Evolutionary conservation across 202 grass and related monocot species (phyloP), one percentile per base, ranked within the genome.

Genomic region (Setaria italica): DNA sequence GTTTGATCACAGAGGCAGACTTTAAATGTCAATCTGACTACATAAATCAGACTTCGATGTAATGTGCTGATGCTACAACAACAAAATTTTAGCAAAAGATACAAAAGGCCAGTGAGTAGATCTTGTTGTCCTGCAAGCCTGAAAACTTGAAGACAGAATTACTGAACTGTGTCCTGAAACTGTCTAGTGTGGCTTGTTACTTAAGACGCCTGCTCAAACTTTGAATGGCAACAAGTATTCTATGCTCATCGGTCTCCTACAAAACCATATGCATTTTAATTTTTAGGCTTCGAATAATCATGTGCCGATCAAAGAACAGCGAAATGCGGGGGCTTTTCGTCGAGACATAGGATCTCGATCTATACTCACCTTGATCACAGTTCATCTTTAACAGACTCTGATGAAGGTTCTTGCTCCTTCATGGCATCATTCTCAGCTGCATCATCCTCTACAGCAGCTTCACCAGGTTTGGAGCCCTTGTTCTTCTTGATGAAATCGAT

Each of bases 401-500:
- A 6, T 64, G 78, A 53, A 15, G 56, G 64, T n/a, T 41, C 64
- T 43, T 77, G 77, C 76, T 83, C 82, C 21, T 34, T 54, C 30
- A 43, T 19, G 45, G 39, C 17, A 21, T 76, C 80, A 4, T 49
- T 72, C 48, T 76, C 49, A 6, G 6, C 37, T 8, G 33, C 76
- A 1, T 5, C 42, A 17, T 89, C 67, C 20, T 48, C 48, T 39
- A 62, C 50, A 11, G 60, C 21, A 21, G 35, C 43, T 50, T 82
- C 42, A 34, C 76, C 65, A 35, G 79, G 62, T 11, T 42, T 85
- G 79, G 78, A 58, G 60, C 78, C 83, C 76, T 76, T 94, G 78
- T 94, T 91, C 58, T 83, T 80, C 29, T 67, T 81, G 51, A 94
- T 82, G 57, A 92, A 94, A 74, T 65, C 7, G 67, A 87, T 86